Conservation (phyloP, 169 alveolate species). For the Perkinsus chesapeaki region DNA sequence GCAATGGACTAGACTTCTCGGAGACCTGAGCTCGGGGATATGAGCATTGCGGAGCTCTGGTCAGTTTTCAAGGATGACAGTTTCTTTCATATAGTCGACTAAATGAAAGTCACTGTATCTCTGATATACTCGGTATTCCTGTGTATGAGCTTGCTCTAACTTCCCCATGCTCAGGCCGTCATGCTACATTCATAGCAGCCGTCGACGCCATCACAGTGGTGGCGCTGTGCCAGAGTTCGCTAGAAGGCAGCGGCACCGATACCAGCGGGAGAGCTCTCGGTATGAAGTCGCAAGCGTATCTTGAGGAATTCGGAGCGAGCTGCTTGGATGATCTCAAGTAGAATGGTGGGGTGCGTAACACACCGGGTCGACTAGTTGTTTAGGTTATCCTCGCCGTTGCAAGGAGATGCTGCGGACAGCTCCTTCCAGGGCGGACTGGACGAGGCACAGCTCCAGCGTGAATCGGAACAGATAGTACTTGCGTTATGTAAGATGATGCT, state of each 20-base stretch:
- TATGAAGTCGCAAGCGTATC: neutral
- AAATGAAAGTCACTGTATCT: too few species aligned
- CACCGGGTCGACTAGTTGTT: neutral
- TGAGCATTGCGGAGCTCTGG: too few species aligned
- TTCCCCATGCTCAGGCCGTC: neutral
- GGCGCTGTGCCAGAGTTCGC: neutral
- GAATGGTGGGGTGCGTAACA: neutral
- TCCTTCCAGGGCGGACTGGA: neutral
- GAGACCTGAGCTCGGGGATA: too few species aligned
- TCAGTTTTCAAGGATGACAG: too few species aligned
- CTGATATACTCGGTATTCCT: too few species aligned
- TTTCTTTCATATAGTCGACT: too few species aligned
- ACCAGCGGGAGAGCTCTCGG: neutral
- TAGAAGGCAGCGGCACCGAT: neutral
- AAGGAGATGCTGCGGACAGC: neutral
- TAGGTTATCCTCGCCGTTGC: neutral
- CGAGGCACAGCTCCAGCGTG: neutral
- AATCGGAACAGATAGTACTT: neutral
- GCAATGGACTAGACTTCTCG: too few species aligned
- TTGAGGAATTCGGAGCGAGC: neutral
- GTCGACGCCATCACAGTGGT: neutral
- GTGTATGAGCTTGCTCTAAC: too few species aligned
- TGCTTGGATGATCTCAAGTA: neutral
- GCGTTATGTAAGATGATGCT: neutral
- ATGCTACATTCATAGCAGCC: neutral